phyloP scores from a whole-genome alignment of 2,329 filamentous ascomycete genomes.

The Gremmenia infestans region DNA sequence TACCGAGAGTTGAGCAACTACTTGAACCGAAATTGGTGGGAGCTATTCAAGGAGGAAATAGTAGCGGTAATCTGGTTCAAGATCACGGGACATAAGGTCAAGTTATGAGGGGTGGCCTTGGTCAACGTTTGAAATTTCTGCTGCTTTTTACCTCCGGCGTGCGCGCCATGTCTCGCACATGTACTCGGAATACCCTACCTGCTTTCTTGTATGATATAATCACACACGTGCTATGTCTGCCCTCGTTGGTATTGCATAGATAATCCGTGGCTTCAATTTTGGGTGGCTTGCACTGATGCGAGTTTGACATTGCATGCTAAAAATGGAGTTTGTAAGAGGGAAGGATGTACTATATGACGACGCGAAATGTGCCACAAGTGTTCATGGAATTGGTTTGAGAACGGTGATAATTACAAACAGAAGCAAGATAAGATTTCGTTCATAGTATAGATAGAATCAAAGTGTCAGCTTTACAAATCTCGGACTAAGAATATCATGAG shows the following conservation, averaged over 20 bases:
- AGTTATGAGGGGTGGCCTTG: slow-evolving; percentile 17
- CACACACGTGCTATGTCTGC: neutral
- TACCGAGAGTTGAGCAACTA: slow-evolving; percentile 88
- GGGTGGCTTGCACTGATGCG: neutral
- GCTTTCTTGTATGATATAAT: neutral
- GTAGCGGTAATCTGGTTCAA: slow-evolving; percentile 58
- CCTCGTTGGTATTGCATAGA: neutral
- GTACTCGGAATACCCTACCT: slow-evolving; percentile 6
- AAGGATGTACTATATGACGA: neutral
- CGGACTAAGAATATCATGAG: too few relatives aligned
- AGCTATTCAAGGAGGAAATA: slow-evolving; percentile 65
- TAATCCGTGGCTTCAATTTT: neutral
- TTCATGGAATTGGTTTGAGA: neutral
- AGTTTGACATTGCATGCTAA: neutral
- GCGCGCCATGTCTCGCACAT: neutral
- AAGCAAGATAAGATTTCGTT: too few relatives aligned
- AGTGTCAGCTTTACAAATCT: too few relatives aligned
- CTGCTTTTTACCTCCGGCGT: neutral
- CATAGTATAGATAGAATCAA: too few relatives aligned
- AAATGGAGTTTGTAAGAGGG: neutral
- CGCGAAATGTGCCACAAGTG: neutral
- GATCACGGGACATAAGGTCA: slow-evolving; percentile 48
- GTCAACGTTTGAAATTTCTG: neutral
- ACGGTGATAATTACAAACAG: neutral
- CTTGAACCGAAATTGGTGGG: slow-evolving; percentile 80